Base-by-base conservation (phyloP, 345 rosid species). In the Bretschneidera sinensis region DNA sequence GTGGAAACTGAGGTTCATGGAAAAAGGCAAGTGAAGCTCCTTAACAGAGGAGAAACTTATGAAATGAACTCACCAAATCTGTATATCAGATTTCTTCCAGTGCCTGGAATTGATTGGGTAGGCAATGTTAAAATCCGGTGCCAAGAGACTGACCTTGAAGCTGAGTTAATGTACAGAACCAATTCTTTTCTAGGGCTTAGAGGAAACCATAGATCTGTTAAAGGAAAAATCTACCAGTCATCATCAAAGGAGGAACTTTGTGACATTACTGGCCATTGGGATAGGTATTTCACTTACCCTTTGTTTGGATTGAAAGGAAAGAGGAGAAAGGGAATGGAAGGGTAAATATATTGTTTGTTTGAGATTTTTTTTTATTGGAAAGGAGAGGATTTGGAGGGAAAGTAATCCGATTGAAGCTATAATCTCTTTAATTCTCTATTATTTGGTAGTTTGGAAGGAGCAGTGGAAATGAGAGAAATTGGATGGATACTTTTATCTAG, bases 1-100 rank as follows among this genome's bases (percentile, higher is more conserved):
- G 85, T 85, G 54, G 91, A 87, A 64, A 83, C 83, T 0, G 88
- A 85, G 63, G 79, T 89, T 34, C 66, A 62, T 18, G 97, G 97
- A 1, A 80, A 68, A 64, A 85, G 80, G 78, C 73, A 69, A 8
- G 74, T 92, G 59, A 89, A 76, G 79, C 88, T 92, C 2, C 63
- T 71, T 0, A 75, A 68, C 6, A 67, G 65, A 17, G 72, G 71
- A 33, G 98, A 92, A 68, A 89, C 85, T 28, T 92, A 89, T 56
- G 79, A 68, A 72, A 87, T 85, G 94, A 87, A 89, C 66, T 71
- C 87, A 21, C 97, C 98, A 2, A 84, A 76, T 34, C 84, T 87
- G 18, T 51, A 69, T 21, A 77, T 87, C 57, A 79, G 72, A 48
- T 72, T 92, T 60, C 60, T 92, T 22, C 97, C 97, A 0, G 24